Evolutionary conservation across 805 yeast genomes (phyloP).

Genomic region (Dipodascus geniculatus): DNA sequence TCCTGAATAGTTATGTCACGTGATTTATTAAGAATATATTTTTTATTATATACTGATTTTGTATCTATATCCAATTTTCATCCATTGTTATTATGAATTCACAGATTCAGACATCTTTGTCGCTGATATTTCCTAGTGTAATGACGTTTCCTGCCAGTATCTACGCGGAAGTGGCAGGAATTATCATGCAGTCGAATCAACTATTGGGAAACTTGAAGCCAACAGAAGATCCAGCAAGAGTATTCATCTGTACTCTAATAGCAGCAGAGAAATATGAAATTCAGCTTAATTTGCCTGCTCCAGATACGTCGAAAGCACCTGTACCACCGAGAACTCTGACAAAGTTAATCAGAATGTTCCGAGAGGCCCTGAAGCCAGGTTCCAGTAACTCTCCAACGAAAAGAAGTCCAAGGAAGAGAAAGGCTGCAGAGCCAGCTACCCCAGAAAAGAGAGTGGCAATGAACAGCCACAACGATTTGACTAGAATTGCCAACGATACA

Average conservation of each 20-base stretch:
- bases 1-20: too few species aligned
- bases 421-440: neutral
- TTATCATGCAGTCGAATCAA: neutral
- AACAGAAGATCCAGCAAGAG: conserved; percentile 16
- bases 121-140: neutral
- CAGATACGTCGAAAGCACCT: conserved; percentile 11
- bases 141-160: neutral
- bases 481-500: neutral
- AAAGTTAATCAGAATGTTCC: conserved; percentile 13
- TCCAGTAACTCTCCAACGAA: neutral
- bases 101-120: neutral
- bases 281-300: conserved; percentile 8
- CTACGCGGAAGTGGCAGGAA: neutral
- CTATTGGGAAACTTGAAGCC: conserved; percentile 10
- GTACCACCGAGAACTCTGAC: conserved; percentile 15
- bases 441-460: neutral
- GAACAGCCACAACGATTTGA: neutral
- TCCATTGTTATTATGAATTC: neutral
- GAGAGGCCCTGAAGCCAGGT: conserved; percentile 4
- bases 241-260: conserved; percentile 14
- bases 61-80: too few species aligned
- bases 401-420: conserved; percentile 1
- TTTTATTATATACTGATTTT: too few species aligned
- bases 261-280: conserved; percentile 14
- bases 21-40: too few species aligned